Base-by-base conservation (phyloP, 1,139 yeast genomes). In the Saccharomycopsis crataegensis region DNA sequence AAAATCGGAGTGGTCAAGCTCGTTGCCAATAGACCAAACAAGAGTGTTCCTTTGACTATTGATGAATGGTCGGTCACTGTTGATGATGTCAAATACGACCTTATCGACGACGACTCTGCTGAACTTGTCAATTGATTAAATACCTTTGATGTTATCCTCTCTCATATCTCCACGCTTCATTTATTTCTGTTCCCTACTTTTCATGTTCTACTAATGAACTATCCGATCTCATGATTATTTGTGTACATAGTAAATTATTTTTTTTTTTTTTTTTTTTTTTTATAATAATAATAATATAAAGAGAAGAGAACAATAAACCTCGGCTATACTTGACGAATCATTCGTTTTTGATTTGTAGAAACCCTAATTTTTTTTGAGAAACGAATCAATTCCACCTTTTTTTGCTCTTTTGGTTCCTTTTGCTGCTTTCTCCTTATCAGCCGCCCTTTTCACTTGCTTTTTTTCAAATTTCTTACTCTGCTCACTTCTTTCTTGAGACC, bases 1-100 rank as follows among this genome's bases (percentile, higher is more conserved):
- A 63, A 62, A n/a, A 64, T 70, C 2, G 85, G 83, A n/a, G 72
- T 68, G 55, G 71, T 83, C 47, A 71, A 66, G 59, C 72, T 86
- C 61, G 75, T 76, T 59, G 93, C 91, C 16, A 74, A 76, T 56
- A 77, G 90, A 68, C 77, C 75, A 47, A 71, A 77, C 53, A 77
- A 77, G 59, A 66, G 69, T 48, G 78, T 79, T 48, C 86, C 82
- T 33, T 85, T 86, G 63, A 68, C 73, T 42, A 78, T 86, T 49
- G 77, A 77, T 52, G 79, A 77, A 58, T 84, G 88, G 82, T 68
- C 73, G 47, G 73, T 86, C 60, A 71, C 70, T 33, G 74, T 76
- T 33, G 76, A 70, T 52, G 75, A 66, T 41, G 65, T 71, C 31
- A 65, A 66, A 49, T 66, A 77, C 53, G 85, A 85, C 62, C 72